phyloP scores from a whole-genome alignment of 2,329 filamentous ascomycete genomes.

The Hysterium pulicare region DNA sequence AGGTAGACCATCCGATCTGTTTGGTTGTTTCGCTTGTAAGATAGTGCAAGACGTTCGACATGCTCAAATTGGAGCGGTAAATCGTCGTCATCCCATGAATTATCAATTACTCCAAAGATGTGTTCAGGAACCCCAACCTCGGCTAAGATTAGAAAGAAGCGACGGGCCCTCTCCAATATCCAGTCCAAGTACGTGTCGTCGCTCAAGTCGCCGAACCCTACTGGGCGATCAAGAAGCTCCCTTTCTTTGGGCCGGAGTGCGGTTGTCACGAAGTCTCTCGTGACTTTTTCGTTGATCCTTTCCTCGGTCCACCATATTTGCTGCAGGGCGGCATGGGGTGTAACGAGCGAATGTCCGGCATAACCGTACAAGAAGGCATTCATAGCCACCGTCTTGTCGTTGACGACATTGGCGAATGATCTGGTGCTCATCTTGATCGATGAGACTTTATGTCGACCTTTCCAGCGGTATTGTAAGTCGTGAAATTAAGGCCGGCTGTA shows the following conservation, averaged over 20 bases:
- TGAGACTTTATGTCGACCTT: not conserved
- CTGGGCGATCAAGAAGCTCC: conserved; percentile 58
- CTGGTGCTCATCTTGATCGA: conserved; percentile 32
- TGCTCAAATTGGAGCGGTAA: conserved; percentile 66
- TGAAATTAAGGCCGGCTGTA: not conserved
- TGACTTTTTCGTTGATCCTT: conserved; percentile 67
- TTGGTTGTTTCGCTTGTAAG: conserved; percentile 57
- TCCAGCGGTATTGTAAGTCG: not conserved
- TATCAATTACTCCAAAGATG: conserved; percentile 72
- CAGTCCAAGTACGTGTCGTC: conserved; percentile 76
- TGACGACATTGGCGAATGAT: conserved; percentile 40
- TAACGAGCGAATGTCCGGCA: conserved; percentile 49
- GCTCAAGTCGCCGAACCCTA: conserved; percentile 66
- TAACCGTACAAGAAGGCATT: conserved; percentile 52
- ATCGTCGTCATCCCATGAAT: conserved; percentile 74
- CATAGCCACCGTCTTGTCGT: conserved; percentile 43
- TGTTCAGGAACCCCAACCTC: conserved; percentile 69
- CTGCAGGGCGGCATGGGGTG: conserved; percentile 47
- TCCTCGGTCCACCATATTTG: conserved; percentile 69
- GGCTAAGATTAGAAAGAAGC: conserved; percentile 67
- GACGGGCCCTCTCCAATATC: conserved; percentile 66
- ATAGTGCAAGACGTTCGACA: conserved; percentile 61
- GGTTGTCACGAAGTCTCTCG: conserved; percentile 62
- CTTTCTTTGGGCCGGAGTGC: conserved; percentile 63
- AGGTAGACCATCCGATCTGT: conserved; percentile 68